Evolutionary conservation across 2,329 filamentous ascomycete genomes (phyloP).

Genomic region (Calonectria henricotiae): DNA sequence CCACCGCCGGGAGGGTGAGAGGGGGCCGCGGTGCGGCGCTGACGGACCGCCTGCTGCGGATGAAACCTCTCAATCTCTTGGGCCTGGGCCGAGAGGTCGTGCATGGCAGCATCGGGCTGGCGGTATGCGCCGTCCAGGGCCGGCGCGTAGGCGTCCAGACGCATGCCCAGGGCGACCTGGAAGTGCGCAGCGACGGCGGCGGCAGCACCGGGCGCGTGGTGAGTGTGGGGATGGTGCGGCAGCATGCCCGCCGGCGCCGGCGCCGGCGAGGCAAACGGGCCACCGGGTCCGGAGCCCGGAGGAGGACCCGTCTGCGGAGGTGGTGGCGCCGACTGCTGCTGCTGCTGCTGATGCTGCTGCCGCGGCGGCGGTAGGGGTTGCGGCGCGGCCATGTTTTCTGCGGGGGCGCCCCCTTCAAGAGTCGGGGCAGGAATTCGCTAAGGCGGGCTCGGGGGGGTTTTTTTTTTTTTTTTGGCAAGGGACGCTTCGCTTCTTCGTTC

Average conservation of each 20-base stretch:
- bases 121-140: slow-evolving; percentile 46
- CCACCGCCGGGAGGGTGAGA: slow-evolving; percentile 44
- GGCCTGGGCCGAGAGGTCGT: slow-evolving; percentile 27
- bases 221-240: slow-evolving; percentile 27
- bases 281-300: slow-evolving; percentile 18
- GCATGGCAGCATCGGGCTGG: slow-evolving; percentile 10
- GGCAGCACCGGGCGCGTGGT: neutral
- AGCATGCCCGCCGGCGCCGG: slow-evolving; percentile 32
- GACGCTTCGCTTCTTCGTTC: neutral
- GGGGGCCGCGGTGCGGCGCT: neutral
- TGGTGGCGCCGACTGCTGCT: neutral
- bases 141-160: slow-evolving; percentile 41
- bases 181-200: slow-evolving; percentile 38
- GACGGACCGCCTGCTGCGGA: slow-evolving; percentile 17
- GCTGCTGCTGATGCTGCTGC: neutral
- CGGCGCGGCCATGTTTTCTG: slow-evolving; percentile 42
- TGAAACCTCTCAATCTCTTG: slow-evolving; percentile 20
- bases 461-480: no score
- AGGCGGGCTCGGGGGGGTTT: neutral
- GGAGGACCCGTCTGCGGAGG: slow-evolving; percentile 18
- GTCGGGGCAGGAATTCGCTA: neutral
- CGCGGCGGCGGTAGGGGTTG: slow-evolving; percentile 22
- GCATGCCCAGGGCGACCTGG: slow-evolving; percentile 40
- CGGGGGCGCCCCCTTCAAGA: neutral
- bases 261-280: slow-evolving; percentile 39